Evolutionary conservation across 768 basidiomycete genomes (phyloP).

Genomic region (Glaciozyma martinii): DNA sequence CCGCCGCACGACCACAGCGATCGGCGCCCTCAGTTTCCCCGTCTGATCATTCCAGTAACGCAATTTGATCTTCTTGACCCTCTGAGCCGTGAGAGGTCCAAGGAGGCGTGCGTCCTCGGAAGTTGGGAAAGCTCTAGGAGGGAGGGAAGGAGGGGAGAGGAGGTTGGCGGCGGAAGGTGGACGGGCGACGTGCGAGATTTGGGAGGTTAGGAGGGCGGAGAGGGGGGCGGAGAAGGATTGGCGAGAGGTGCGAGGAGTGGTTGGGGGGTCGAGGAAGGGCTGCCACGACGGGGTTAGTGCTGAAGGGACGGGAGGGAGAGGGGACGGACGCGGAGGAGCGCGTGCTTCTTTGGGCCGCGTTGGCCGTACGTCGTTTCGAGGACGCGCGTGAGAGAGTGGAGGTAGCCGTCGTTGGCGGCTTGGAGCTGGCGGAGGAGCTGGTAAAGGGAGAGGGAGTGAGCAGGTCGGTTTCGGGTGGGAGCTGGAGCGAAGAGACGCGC

Average conservation of each 20-base stretch:
- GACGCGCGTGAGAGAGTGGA: slow-evolving; percentile 9
- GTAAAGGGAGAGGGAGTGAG: background rate
- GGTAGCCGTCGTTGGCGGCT: slow-evolving; percentile 28
- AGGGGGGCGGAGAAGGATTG: slow-evolving; percentile 15
- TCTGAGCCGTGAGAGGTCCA: slow-evolving; percentile 14
- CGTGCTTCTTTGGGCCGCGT: slow-evolving; percentile 8
- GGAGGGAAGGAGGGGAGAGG: slow-evolving; percentile 14
- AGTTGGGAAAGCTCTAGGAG: slow-evolving; percentile 22
- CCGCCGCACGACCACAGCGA: background rate
- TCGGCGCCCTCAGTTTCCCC: slow-evolving; percentile 20
- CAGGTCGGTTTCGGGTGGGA: background rate
- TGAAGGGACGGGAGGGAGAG: background rate
- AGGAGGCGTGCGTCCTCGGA: slow-evolving; percentile 31
- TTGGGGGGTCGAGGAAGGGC: slow-evolving; percentile 11
- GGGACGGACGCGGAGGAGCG: slow-evolving; percentile 10
- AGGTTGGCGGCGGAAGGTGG: slow-evolving; percentile 17
- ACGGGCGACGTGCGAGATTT: slow-evolving; percentile 11
- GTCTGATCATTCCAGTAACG: slow-evolving; percentile 21
- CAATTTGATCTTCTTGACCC: slow-evolving; percentile 9
- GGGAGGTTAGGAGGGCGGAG: slow-evolving; percentile 21
- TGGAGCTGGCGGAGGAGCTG: slow-evolving; percentile 24
- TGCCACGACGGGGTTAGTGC: background rate
- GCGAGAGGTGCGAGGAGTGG: background rate
- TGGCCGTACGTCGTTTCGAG: slow-evolving; percentile 20
- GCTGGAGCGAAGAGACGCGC: background rate